Conservation (phyloP, 2,329 filamentous ascomycete genomes). For the Aspergillus neotritici region DNA sequence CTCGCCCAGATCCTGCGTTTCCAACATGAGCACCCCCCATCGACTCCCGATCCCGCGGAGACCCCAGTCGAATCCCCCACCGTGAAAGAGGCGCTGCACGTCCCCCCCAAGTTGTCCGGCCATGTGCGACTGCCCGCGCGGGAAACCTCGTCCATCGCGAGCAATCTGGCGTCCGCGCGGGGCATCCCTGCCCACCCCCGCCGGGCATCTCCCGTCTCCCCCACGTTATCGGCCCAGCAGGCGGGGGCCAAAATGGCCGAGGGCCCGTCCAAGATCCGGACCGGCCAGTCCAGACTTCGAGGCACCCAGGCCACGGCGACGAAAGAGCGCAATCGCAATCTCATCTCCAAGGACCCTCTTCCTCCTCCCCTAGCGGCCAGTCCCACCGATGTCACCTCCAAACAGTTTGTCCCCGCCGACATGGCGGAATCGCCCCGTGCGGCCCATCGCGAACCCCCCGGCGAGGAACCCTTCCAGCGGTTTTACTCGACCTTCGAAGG, state of each 20-base stretch:
- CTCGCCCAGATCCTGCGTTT: slow-evolving; percentile 76
- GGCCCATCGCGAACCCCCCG: slow-evolving; percentile 17
- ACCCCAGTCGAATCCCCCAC: slow-evolving; percentile 13
- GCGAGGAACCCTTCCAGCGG: slow-evolving; percentile 75
- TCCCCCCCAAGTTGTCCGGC: slow-evolving; percentile 35
- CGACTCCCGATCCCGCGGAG: slow-evolving; percentile 11
- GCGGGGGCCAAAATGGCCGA: slow-evolving; percentile 64
- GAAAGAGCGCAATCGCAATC: slow-evolving; percentile 24
- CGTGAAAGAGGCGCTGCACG: slow-evolving; percentile 30
- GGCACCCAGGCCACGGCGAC: slow-evolving; percentile 12
- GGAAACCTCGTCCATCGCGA: slow-evolving; percentile 79
- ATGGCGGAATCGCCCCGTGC: slow-evolving; percentile 21
- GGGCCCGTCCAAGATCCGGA: slow-evolving; percentile 40
- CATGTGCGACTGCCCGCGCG: slow-evolving; percentile 51
- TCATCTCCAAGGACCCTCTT: slow-evolving; percentile 28
- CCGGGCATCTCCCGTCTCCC: slow-evolving; percentile 62
- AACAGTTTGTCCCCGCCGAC: slow-evolving; percentile 27
- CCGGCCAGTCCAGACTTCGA: slow-evolving; percentile 26
- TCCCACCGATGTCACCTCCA: slow-evolving; percentile 31
- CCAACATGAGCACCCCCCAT: slow-evolving; percentile 51
- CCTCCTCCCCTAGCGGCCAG: slow-evolving; percentile 28
- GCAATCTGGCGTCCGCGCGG: slow-evolving; percentile 76
- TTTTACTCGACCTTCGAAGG: slow-evolving; percentile 92
- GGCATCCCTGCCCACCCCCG: slow-evolving; percentile 59
- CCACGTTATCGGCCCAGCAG: slow-evolving; percentile 68